Conservation (phyloP, 257 asterid genomes). For the Rubia yunnanensis region DNA sequence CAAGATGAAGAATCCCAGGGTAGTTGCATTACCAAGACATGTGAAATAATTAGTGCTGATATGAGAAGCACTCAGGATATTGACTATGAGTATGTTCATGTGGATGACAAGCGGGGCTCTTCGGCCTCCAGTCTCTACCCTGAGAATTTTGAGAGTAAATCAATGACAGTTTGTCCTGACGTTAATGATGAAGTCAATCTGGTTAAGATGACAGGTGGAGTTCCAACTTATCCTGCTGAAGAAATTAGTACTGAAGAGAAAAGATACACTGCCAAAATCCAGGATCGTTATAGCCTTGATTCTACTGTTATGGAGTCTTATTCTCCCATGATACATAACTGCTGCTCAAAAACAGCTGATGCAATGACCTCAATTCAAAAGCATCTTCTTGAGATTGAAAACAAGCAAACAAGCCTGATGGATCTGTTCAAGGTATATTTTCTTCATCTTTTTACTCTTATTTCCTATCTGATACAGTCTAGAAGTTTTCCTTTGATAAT, state of each 20-base stretch:
- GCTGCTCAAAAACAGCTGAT: conserved; percentile 58
- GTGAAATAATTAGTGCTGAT: conserved; percentile 36
- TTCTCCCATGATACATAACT: conserved; percentile 34
- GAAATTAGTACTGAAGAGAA: conserved; percentile 62
- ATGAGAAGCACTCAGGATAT: conserved; percentile 35
- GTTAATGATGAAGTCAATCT: conserved; percentile 44
- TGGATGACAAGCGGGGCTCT: conserved; percentile 64
- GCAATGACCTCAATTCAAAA: conserved; percentile 54
- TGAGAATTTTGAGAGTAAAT: conserved; percentile 45
- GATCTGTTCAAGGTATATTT: conserved; percentile 69
- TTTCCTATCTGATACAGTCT: neutral
- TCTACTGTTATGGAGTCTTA: conserved; percentile 74
- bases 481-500: neutral
- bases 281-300: conserved; percentile 71
- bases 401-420: conserved; percentile 66
- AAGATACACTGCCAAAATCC: conserved; percentile 43
- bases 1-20: conserved; percentile 61
- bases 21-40: conserved; percentile 57
- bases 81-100: conserved; percentile 53
- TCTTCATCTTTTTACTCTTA: neutral
- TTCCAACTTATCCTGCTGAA: conserved; percentile 45
- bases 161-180: conserved; percentile 31
- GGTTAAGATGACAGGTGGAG: conserved; percentile 52
- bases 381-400: conserved; percentile 81
- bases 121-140: conserved; percentile 53